Base-by-base conservation (phyloP, 805 yeast genomes). In the Myxozyma neglecta region DNA sequence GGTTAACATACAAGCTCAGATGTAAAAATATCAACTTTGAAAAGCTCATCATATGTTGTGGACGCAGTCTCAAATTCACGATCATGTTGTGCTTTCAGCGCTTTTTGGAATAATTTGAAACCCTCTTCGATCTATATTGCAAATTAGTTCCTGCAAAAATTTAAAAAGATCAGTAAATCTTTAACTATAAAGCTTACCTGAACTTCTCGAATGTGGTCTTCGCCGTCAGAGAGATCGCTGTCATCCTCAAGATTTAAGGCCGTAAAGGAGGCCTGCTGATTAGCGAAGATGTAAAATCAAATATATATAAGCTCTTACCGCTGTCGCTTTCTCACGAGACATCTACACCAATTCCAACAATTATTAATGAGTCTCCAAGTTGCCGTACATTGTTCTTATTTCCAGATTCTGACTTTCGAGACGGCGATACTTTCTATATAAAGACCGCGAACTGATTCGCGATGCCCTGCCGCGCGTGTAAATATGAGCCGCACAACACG, bases 161-260 rank as follows among this genome's bases (percentile, higher is more conserved):
- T 43, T 10, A 8, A 5, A 13, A n/a, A n/a, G n/a, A 7, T 35
- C 13, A 44, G 37, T 9, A 34, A 32, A 14, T 0, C 16, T 20
- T n/a, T 20, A 10, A 34, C 1, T 20, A 10, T 5, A 8, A 16
- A 10, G 37, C 43, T n/a, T 34, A 83, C 83, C 69, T 93, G 97
- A 29, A 93, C 77, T 72, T 94, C 99, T 52, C 97, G 79, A 0
- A 97, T 88, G 70, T 91, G 96, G 66, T 90, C 93, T 66, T 92
- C 97, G 39, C 87, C 88, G 65, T 89, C 93, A 40, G 83, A 77
- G 18, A 75, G 75, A 5, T 82, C 75, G 54, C 88, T 89, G 70
- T 89, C 96, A 59, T 88, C 93, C 45, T 82, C 82, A 50, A 87
- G 75, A 70, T 93, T 93, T 48, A 92, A 79, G 1, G 98, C 96